phyloP scores from a whole-genome alignment of 805 yeast genomes.

The Ogataea polymorpha region DNA sequence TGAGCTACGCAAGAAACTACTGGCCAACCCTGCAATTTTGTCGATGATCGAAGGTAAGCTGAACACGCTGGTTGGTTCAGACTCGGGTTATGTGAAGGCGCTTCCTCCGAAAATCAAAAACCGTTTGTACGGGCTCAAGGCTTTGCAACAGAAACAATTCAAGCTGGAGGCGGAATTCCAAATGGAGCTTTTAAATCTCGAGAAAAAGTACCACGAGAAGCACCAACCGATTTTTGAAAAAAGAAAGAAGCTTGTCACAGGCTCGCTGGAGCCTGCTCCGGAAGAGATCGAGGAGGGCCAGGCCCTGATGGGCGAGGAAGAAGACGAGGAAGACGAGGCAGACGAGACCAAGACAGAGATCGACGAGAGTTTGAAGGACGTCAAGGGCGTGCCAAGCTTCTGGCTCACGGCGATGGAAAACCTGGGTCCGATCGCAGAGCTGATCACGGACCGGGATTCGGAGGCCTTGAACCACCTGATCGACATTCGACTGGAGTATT shows the following conservation, averaged over 20 bases:
- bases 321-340: slow-evolving; percentile 32
- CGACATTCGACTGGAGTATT: slow-evolving; percentile 76
- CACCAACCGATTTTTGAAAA: slow-evolving; percentile 74
- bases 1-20: slow-evolving; percentile 34
- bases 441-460: slow-evolving; percentile 85
- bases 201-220: slow-evolving; percentile 68
- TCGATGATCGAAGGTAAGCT: slow-evolving; percentile 89
- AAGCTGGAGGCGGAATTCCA: slow-evolving; percentile 89
- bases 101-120: slow-evolving; percentile 71
- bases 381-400: slow-evolving; percentile 85
- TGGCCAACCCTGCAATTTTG: slow-evolving; percentile 76
- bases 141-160: slow-evolving; percentile 75
- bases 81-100: slow-evolving; percentile 78
- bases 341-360: slow-evolving; percentile 19
- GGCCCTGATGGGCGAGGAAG: slow-evolving; percentile 51
- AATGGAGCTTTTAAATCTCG: slow-evolving; percentile 80
- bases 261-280: slow-evolving; percentile 70
- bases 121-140: slow-evolving; percentile 78
- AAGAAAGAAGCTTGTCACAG: slow-evolving; percentile 70
- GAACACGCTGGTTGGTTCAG: slow-evolving; percentile 78
- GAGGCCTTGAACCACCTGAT: slow-evolving; percentile 69
- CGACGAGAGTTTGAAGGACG: slow-evolving; percentile 32
- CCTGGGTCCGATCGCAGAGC: slow-evolving; percentile 73
- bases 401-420: slow-evolving; percentile 96
- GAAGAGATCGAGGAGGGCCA: slow-evolving; percentile 81